Percentiles rank a stretch among this genome's conserved stretches.
These are phyloP conservation scores for Dionaea muscipula DNA, from an alignment of 179 eudicot genomes.

Conservation along the genomic window DNA sequence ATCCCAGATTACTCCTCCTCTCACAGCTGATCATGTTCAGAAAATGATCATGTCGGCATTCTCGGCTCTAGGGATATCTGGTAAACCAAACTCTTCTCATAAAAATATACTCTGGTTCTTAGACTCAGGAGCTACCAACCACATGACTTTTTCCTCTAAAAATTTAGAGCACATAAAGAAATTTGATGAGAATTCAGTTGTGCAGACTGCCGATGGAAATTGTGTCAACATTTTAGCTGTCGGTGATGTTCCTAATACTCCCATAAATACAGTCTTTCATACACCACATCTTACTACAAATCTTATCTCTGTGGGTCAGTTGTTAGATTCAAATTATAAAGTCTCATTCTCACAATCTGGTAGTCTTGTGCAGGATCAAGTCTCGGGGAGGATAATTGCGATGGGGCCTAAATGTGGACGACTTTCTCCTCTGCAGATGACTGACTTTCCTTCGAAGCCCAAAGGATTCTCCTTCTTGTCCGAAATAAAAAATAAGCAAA, in stretches of 20 bases:
- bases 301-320: conserved; percentile 8
- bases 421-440: background rate
- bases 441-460: no score
- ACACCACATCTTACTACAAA: background rate
- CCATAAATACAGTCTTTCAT: background rate
- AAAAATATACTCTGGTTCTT: background rate
- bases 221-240: conserved; percentile 3
- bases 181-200: no score
- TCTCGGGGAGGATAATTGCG: background rate
- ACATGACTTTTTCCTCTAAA: background rate
- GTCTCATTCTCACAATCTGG: conserved; percentile 1
- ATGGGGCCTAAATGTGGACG: no score
- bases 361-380: conserved; percentile 3
- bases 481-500: no score
- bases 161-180: background rate
- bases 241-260: conserved; percentile 3
- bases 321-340: background rate
- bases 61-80: conserved; percentile 5
- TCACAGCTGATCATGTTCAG: no score
- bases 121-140: background rate
- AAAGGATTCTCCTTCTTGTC: no score
- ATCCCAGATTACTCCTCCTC: no score
- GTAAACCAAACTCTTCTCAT: background rate
- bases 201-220: background rate
- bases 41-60: no score